A percentile compares a stretch with the other conserved stretches of the same genome.
Conservation (phyloP, 768 basidiomycete genomes). For the Rhodosporidiobolus sp. region DNA sequence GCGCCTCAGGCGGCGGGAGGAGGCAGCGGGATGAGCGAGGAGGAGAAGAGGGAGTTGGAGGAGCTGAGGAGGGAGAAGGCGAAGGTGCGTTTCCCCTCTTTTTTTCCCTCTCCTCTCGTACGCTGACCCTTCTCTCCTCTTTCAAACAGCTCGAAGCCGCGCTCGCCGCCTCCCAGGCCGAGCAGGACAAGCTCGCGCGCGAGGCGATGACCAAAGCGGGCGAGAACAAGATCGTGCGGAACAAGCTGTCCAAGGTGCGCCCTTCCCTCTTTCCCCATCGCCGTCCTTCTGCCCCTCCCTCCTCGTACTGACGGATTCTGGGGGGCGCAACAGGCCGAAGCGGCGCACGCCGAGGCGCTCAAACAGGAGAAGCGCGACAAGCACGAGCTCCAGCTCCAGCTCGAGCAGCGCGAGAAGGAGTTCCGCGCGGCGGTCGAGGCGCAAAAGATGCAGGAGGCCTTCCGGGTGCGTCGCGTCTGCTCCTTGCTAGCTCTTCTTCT, state of each 20-base stretch:
- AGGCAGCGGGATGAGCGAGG: neutral
- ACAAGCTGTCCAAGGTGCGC: slow-evolving; percentile 9
- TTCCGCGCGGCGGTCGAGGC: neutral
- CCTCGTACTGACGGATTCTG: neutral
- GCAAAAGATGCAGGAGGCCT: slow-evolving; percentile 8
- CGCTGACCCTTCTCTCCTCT: neutral
- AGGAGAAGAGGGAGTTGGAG: slow-evolving; percentile 17
- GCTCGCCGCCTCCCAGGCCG: neutral
- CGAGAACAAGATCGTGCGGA: slow-evolving; percentile 17
- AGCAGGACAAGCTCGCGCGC: neutral
- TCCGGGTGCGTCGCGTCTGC: slow-evolving; percentile 26
- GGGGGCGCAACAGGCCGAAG: slow-evolving; percentile 14
- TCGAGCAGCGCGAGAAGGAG: slow-evolving; percentile 29
- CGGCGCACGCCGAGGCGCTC: neutral
- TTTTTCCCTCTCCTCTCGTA: neutral
- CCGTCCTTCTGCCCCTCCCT: neutral
- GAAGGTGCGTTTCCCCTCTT: neutral
- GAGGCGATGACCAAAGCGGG: slow-evolving; percentile 7
- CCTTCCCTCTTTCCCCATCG: no score
- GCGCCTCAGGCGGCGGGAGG: neutral
- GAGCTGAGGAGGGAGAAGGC: slow-evolving; percentile 19
- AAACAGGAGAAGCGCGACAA: slow-evolving; percentile 13
- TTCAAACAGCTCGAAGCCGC: neutral
- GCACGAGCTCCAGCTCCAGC: neutral
- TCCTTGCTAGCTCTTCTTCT: neutral